A percentile compares a stretch with the other conserved stretches of the same genome.
phyloP scores from a whole-genome alignment of 352 stramenopile genomes.

The Globisporangium sylvaticum region DNA sequence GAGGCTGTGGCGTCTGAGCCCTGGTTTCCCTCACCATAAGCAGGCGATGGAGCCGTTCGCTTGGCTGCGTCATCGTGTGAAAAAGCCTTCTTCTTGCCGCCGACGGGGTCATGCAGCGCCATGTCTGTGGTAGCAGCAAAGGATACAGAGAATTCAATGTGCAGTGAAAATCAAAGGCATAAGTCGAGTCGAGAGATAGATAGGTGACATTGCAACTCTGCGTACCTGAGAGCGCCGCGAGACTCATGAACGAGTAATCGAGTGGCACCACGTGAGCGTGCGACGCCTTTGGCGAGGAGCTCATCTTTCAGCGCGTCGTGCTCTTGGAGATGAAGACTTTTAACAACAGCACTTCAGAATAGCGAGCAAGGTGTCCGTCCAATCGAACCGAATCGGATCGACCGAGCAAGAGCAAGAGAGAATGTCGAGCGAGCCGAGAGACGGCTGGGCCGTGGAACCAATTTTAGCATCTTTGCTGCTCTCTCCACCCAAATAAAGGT shows the following conservation, averaged over 20 bases:
- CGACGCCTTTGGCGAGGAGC: slow-evolving; percentile 3
- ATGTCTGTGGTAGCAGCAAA: slow-evolving; percentile 26
- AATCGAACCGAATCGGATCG: too few species aligned
- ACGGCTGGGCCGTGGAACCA: too few species aligned
- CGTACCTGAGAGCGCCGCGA: slow-evolving; percentile 46
- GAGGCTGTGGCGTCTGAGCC: not conserved
- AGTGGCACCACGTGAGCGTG: slow-evolving; percentile 24
- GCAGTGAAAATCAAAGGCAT: not conserved
- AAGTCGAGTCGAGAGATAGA: too few species aligned
- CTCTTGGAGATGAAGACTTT: not conserved
- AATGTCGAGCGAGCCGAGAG: too few species aligned
- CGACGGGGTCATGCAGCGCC: slow-evolving; percentile 50
- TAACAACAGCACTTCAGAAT: too few species aligned
- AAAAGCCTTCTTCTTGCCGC: slow-evolving; percentile 43
- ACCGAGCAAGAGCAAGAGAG: too few species aligned
- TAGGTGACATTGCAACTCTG: not conserved
- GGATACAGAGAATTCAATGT: not conserved
- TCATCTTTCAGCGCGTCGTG: not conserved
- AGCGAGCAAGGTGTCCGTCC: too few species aligned
- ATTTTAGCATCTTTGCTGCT: too few species aligned
- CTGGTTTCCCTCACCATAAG: slow-evolving; percentile 8
- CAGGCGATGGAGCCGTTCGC: not conserved
- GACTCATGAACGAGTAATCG: slow-evolving; percentile 74
- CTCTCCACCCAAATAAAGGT: too few species aligned
- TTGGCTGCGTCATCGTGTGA: not conserved